Conservation (phyloP, 1,139 yeast genomes). For the Geotrichum candidum region DNA sequence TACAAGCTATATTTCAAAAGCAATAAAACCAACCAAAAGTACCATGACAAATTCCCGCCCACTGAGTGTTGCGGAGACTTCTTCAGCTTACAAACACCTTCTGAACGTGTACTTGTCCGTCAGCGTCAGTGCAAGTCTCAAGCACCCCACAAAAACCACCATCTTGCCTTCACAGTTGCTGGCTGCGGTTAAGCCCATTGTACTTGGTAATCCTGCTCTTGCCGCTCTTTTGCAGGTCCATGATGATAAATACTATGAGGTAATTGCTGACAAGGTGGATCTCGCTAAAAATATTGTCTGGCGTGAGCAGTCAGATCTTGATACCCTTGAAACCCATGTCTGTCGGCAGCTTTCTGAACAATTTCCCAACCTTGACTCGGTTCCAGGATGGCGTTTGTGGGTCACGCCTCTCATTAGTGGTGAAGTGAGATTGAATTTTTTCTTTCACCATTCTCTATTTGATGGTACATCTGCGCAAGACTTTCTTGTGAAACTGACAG, state of each 20-base stretch:
- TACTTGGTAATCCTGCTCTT: background rate
- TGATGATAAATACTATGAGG: background rate
- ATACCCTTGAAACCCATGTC: background rate
- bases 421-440: background rate
- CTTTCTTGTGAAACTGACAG: background rate
- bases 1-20: background rate
- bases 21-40: background rate
- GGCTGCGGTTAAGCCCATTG: constrained; percentile 6
- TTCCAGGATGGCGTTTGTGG: constrained; percentile 15
- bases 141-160: background rate
- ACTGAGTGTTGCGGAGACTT: background rate
- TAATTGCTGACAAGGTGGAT: background rate
- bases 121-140: constrained; percentile 5
- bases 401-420: constrained; percentile 1
- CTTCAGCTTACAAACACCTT: constrained; percentile 11
- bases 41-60: background rate
- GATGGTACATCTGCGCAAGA: constrained; percentile 10
- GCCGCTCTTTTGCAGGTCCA: background rate
- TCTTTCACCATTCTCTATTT: constrained; percentile 12
- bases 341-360: constrained; percentile 1
- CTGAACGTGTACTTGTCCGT: constrained; percentile 7
- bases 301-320: background rate
- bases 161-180: background rate
- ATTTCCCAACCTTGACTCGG: background rate
- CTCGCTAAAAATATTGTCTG: constrained; percentile 1